Evolutionary conservation across 1,284 basidiomycete species (phyloP).

Genomic region (Malassezia globosa): DNA sequence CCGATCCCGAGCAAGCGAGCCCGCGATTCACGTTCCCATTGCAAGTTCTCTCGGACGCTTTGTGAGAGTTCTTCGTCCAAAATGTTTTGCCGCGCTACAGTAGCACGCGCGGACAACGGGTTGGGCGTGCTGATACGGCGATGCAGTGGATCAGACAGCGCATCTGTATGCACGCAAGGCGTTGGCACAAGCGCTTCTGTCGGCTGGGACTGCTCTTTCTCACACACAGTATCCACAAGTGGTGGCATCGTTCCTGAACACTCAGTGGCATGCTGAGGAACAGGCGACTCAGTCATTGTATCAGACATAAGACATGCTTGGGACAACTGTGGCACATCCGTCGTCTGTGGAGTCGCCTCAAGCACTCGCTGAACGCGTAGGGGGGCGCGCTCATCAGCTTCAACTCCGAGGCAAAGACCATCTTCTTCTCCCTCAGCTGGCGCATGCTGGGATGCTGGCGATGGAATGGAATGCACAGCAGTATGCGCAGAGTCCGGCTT

Average conservation of each 20-base stretch:
- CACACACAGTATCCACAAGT: neutral
- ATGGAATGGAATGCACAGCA: too few relatives aligned
- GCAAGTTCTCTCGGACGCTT: constrained; percentile 64
- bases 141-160: too few relatives aligned
- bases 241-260: neutral
- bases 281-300: too few relatives aligned
- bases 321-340: too few relatives aligned
- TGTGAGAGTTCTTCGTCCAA: constrained; percentile 73
- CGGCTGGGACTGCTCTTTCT: neutral
- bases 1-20: constrained; percentile 35
- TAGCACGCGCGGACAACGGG: constrained; percentile 67
- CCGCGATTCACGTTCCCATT: constrained; percentile 61
- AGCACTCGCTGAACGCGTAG: neutral
- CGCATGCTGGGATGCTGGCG: neutral
- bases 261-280: neutral
- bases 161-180: neutral
- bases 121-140: too few relatives aligned
- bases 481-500: neutral
- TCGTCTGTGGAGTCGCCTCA: too few relatives aligned
- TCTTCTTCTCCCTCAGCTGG: constrained; percentile 1
- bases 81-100: constrained; percentile 72
- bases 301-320: too few relatives aligned
- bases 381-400: neutral
- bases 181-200: neutral
- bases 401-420: constrained; percentile 5